A percentile compares a stretch with the other conserved stretches of the same genome.
Conservation (phyloP, 495 filamentous ascomycete genomes). For the Penicillium waksmanii region DNA sequence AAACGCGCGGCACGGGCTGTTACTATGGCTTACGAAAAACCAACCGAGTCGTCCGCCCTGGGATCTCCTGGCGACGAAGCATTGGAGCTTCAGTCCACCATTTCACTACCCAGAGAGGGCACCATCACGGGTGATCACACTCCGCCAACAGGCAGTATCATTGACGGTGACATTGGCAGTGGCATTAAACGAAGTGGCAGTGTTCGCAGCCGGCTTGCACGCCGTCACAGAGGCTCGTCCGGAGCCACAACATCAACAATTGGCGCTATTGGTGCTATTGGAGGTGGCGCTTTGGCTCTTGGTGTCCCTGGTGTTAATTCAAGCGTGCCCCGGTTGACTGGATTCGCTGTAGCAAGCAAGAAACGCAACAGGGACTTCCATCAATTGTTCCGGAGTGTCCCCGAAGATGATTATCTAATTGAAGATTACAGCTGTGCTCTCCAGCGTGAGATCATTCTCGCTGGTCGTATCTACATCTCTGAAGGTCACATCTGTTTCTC, state of each 20-base stretch:
- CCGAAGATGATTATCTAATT: slow-evolving; percentile 96
- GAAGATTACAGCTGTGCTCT: slow-evolving; percentile 98
- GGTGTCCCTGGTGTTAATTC: slow-evolving; percentile 60
- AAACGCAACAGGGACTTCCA: slow-evolving; percentile 97
- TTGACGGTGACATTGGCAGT: slow-evolving; percentile 65
- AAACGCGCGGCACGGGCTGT: slow-evolving; percentile 61
- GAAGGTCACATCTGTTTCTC: slow-evolving; percentile 98
- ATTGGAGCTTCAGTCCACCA: slow-evolving; percentile 37
- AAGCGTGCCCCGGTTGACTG: slow-evolving; percentile 77
- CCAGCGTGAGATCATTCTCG: slow-evolving; percentile 92
- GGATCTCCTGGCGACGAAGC: slow-evolving; percentile 35
- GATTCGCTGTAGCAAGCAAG: slow-evolving; percentile 94
- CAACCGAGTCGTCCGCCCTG: slow-evolving; percentile 31
- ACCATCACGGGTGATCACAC: slow-evolving; percentile 56
- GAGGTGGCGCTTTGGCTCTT: slow-evolving; percentile 64
- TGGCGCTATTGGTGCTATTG: slow-evolving; percentile 70
- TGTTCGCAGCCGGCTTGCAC: slow-evolving; percentile 76
- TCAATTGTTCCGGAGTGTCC: slow-evolving; percentile 89
- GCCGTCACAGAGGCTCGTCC: slow-evolving; percentile 81
- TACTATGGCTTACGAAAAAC: slow-evolving; percentile 62
- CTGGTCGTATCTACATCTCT: slow-evolving; percentile 92
- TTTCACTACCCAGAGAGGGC: slow-evolving; percentile 40
- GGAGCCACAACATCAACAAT: slow-evolving; percentile 77
- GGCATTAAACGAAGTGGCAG: slow-evolving; percentile 74
- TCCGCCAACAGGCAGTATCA: slow-evolving; percentile 65